phyloP scores from a whole-genome alignment of 768 basidiomycete species.

The Auriscalpium orientale region DNA sequence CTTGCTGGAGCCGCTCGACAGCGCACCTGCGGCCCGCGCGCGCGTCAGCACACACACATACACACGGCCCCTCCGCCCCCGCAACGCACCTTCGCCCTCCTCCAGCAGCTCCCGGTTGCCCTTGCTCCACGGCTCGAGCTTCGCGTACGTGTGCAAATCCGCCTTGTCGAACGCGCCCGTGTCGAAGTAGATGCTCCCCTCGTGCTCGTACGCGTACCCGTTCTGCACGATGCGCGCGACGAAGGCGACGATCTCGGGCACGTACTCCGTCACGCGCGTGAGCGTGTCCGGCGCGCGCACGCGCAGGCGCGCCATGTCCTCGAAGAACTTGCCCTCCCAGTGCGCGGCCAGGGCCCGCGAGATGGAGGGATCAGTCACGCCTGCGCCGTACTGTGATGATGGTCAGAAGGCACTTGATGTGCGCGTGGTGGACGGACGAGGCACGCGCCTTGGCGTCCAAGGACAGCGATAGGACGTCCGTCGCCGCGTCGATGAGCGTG shows the following conservation, averaged over 20 bases:
- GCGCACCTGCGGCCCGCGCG: constrained; percentile 35
- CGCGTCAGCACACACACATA: background rate
- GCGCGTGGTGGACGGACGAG: constrained; percentile 12
- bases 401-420: constrained; percentile 8
- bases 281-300: constrained; percentile 85
- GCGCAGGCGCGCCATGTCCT: constrained; percentile 84
- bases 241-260: constrained; percentile 89
- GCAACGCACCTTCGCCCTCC: constrained; percentile 76
- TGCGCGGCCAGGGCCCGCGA: constrained; percentile 74
- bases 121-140: constrained; percentile 93
- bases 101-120: constrained; percentile 85
- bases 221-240: constrained; percentile 80
- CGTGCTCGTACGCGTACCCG: constrained; percentile 71
- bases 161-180: constrained; percentile 73
- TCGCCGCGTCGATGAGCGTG: constrained; percentile 61
- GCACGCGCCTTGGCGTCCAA: constrained; percentile 75
- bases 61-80: background rate
- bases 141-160: constrained; percentile 80
- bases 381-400: constrained; percentile 53
- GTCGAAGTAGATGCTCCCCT: constrained; percentile 90
- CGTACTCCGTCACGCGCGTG: constrained; percentile 94
- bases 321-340: constrained; percentile 88
- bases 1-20: constrained; percentile 52
- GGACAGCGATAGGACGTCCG: constrained; percentile 65
- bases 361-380: constrained; percentile 81